phyloP scores from a whole-genome alignment of 441 rosid species.

The Populus trichocarpa region DNA sequence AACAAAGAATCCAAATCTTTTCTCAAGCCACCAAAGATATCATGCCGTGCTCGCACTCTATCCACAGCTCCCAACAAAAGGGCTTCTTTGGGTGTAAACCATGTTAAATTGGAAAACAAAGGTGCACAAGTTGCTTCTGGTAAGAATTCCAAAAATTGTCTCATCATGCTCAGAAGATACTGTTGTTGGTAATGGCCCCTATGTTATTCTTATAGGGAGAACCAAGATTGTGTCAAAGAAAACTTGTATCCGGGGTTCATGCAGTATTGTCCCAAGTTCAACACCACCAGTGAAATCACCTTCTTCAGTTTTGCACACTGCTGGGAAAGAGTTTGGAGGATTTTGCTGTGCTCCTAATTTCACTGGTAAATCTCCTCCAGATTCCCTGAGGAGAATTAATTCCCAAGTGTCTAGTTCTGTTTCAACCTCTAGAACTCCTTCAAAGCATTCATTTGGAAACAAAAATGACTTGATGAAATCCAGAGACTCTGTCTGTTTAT shows the following conservation, averaged over 20 bases:
- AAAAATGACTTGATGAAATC: conserved; percentile 15
- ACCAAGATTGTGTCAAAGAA: conserved; percentile 24
- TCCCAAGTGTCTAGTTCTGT: conserved; percentile 6
- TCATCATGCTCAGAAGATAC: background rate
- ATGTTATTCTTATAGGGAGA: conserved; percentile 27
- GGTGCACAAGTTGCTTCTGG: conserved; percentile 27
- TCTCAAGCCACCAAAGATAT: conserved; percentile 26
- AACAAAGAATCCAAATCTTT: conserved; percentile 21
- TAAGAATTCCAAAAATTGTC: conserved; percentile 10
- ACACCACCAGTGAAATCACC: conserved; percentile 29
- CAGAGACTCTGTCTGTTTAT: conserved; percentile 8
- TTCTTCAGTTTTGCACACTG: conserved; percentile 22
- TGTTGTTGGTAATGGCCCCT: background rate
- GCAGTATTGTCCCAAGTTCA: conserved; percentile 15
- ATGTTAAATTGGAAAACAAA: conserved; percentile 21
- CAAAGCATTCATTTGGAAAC: conserved; percentile 13
- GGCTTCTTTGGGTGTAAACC: conserved; percentile 22
- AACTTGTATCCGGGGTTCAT: conserved; percentile 29
- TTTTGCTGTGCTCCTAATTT: conserved; percentile 9
- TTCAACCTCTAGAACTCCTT: conserved; percentile 25
- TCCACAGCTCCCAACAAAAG: conserved; percentile 22
- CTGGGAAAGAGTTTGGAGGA: conserved; percentile 6
- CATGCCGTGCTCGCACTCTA: conserved; percentile 6
- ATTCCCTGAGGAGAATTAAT: conserved; percentile 22
- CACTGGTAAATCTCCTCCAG: conserved; percentile 23